phyloP scores from a whole-genome alignment of 805 yeast genomes.

The Priceomyces fermenticarens region DNA sequence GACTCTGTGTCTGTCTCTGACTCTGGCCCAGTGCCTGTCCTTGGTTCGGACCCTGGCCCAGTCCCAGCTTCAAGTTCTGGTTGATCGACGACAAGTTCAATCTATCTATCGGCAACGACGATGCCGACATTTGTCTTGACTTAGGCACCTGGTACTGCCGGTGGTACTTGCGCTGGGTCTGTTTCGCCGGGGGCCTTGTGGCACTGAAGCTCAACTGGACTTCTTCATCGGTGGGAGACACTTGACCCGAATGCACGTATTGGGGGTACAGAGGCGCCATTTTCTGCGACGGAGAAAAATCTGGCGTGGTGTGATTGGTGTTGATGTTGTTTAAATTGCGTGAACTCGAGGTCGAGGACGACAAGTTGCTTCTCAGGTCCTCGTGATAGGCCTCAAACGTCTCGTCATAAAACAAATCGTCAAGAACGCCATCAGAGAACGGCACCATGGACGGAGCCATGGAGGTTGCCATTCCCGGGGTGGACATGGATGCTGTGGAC shows the following conservation, averaged over 20 bases:
- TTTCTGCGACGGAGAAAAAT: slow-evolving; percentile 4
- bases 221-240: not conserved
- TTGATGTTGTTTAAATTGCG: slow-evolving; percentile 4
- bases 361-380: slow-evolving; percentile 2
- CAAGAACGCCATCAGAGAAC: not conserved
- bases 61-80: slow-evolving; percentile 6
- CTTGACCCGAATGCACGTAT: not conserved
- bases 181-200: too few species aligned
- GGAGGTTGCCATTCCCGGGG: not conserved
- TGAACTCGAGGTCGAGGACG: slow-evolving; percentile 7
- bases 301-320: slow-evolving; percentile 6
- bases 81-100: slow-evolving; percentile 19
- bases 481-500: too few species aligned
- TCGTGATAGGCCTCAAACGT: slow-evolving; percentile 1
- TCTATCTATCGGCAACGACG: slow-evolving; percentile 20
- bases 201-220: too few species aligned
- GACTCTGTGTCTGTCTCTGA: too few species aligned
- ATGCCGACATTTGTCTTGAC: slow-evolving; percentile 1
- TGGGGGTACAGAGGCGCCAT: not conserved
- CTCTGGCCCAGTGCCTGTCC: too few species aligned
- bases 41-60: too few species aligned
- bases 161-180: too few species aligned
- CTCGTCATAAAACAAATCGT: slow-evolving; percentile 1
- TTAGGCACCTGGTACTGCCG: not conserved
- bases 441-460: not conserved